These are phyloP conservation scores for Peronospora belbahrii DNA, from an alignment of 352 stramenopile species.

Conservation along the genomic window DNA sequence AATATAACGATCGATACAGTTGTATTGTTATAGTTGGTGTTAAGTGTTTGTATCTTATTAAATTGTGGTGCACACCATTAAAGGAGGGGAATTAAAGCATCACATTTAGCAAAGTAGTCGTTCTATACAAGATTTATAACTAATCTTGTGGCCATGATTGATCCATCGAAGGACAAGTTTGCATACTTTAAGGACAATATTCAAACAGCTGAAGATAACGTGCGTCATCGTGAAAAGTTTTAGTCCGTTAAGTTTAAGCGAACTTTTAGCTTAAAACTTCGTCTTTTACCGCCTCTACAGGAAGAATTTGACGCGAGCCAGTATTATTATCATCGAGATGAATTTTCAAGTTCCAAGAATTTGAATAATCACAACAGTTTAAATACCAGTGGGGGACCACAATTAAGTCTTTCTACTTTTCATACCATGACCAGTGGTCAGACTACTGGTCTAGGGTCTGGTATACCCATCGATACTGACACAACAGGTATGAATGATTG, in stretches of 20 bases:
- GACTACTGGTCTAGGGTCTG: too few species aligned
- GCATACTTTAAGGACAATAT: constrained; percentile 88
- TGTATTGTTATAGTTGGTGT: too few species aligned
- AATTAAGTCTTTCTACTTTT: constrained; percentile 43
- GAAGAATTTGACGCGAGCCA: constrained; percentile 84
- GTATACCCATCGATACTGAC: constrained; percentile 24
- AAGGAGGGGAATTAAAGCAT: neutral
- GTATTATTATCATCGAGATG: constrained; percentile 84
- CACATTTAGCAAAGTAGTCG: too few species aligned
- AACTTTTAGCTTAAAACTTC: neutral
- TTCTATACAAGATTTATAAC: too few species aligned
- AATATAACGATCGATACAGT: too few species aligned
- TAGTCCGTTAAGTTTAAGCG: neutral
- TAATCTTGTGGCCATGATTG: constrained; percentile 57
- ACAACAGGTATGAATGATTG: neutral
- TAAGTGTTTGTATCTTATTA: too few species aligned
- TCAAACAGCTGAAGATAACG: constrained; percentile 83
- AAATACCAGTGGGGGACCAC: constrained; percentile 13
- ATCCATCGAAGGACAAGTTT: constrained; percentile 85
- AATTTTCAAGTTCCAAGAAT: constrained; percentile 40
- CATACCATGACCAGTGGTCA: constrained; percentile 38
- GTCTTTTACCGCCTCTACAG: constrained; percentile 3
- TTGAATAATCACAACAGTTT: constrained; percentile 20
- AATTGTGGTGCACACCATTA: neutral
- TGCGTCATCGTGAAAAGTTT: constrained; percentile 5